Evolutionary conservation across 495 filamentous ascomycete species (phyloP), one percentile per base, ranked within the genome.

Genomic region (Schizothecium vesticola): DNA sequence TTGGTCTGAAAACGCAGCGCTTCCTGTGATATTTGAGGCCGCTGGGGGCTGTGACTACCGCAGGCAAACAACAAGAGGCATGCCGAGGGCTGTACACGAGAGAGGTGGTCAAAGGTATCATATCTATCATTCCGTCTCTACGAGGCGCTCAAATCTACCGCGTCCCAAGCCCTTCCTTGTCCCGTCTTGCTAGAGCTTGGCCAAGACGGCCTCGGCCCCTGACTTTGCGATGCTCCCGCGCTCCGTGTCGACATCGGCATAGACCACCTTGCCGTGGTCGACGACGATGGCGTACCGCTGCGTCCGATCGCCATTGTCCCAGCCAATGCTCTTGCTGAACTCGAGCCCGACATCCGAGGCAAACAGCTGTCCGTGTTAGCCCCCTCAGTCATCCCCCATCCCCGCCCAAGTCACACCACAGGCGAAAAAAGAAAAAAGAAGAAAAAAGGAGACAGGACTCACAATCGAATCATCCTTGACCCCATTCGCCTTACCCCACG

Each of bases 401-500:
- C 29, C 29, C 0, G 3, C 1, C 29, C 28, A 7, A 29, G 28
- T 33, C 31, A 5, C 26, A n/a, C 0, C n/a, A n/a, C 22, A 58
- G n/a, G 19, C 0, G 56, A 13, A 4, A 11, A 16, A 0, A 19
- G 19, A 12, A 24, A 25, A 31, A 25, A 67, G n/a, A n/a, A n/a
- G n/a, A n/a, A n/a, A n/a, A n/a, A n/a, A n/a, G 21, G 59, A 43
- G n/a, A 55, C 55, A 56, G 16, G 29, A 83, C 89, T 69, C 80
- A 94, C 91, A 73, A 96, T 92, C 69, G 89, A 86, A 65, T 96
- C 89, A 60, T 87, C 86, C 76, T 88, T 91, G 74, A 96, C 85
- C 36, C 85, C 85, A 82, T 97, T 96, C 72, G 93, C 94, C 87
- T 97, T 97, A 77, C 89, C 90, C 94, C 94, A 98, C 64, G 94